Base-by-base conservation (phyloP, 805 yeast genomes). In the Priceomyces fermenticarens region DNA sequence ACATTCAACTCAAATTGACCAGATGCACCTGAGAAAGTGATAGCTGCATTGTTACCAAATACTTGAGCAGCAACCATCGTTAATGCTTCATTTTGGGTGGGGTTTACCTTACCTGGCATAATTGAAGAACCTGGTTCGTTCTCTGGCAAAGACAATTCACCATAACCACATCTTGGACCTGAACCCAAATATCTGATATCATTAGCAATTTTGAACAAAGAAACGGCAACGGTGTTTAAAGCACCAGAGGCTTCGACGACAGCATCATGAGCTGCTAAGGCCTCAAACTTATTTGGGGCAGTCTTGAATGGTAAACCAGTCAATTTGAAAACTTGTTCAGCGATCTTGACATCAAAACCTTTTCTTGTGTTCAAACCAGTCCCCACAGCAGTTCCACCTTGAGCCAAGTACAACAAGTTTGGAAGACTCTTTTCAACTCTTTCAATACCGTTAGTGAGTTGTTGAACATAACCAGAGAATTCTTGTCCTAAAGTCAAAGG, bases 321-420 rank as follows among this genome's bases (percentile, higher is more conserved):
- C 68, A 88, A 80, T 53, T 80, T 77, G 44, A 95, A 66, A 35
- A 93, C 96, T 68, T 85, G 81, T 45, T 77, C 83, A 46, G 99
- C 99, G 53, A 93, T 81, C 54, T 85, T 81, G 55, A 73, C 83
- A 56, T 88, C 95, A 63, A 85, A 93, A 17, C 98, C 98, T 61
- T 80, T 78, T 63, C 70, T 83, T 70, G 98, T 91, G 81, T 93
- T 93, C 57, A 93, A 79, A 52, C 99, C 99, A 42, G 99, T 93
- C 57, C 99, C 99, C 42, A 93, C 99, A 47, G 99, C 99, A 48
- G 99, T 93, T 73, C 99, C 99, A 74, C 99, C 99, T 76, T 93
- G 99, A 36, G 99, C 99, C 54, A 93, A 79, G 63, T 63, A 80
- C 57, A 83, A 77, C 63, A 93, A 76, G 67, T 81, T 81, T 53